phyloP scores from a whole-genome alignment of 495 filamentous ascomycete species.

The Pyrenopolyporus hunteri region DNA sequence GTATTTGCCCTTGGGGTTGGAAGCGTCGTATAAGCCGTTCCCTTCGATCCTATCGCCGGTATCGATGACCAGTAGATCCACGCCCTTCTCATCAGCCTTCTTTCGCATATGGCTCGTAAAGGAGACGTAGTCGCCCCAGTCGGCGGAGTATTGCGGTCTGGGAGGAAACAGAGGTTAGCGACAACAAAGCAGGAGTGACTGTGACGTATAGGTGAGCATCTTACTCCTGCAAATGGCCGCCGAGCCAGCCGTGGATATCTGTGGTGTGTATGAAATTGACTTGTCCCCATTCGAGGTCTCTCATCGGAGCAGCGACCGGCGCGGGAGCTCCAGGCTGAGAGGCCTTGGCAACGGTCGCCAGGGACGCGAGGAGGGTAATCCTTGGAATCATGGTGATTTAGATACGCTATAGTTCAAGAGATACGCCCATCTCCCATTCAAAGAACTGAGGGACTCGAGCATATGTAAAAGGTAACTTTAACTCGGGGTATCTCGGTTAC shows the following conservation, averaged over 20 bases:
- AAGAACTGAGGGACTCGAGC: conserved; percentile 1
- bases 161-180: conserved; percentile 31
- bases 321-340: conserved; percentile 80
- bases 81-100: conserved; percentile 75
- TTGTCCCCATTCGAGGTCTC: conserved; percentile 85
- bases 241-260: conserved; percentile 95
- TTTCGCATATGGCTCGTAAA: conserved; percentile 82
- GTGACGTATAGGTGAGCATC: conserved; percentile 8
- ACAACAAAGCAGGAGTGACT: not conserved
- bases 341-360: conserved; percentile 50
- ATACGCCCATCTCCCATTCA: conserved; percentile 19
- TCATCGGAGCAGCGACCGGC: conserved; percentile 81
- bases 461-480: conserved; percentile 3
- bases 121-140: conserved; percentile 98
- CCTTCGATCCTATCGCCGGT: conserved; percentile 95
- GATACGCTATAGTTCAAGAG: not conserved
- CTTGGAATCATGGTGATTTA: conserved; percentile 34
- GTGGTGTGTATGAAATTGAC: conserved; percentile 95
- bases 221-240: conserved; percentile 88
- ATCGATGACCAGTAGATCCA: conserved; percentile 87
- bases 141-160: conserved; percentile 86
- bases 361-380: conserved; percentile 32
- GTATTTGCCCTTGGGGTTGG: conserved; percentile 83
- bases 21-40: conserved; percentile 95
- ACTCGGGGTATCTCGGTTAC: too few species aligned